Evolutionary conservation across 805 yeast genomes (phyloP), one percentile per base, ranked within the genome.

Genomic region (Saturnispora sanitii): DNA sequence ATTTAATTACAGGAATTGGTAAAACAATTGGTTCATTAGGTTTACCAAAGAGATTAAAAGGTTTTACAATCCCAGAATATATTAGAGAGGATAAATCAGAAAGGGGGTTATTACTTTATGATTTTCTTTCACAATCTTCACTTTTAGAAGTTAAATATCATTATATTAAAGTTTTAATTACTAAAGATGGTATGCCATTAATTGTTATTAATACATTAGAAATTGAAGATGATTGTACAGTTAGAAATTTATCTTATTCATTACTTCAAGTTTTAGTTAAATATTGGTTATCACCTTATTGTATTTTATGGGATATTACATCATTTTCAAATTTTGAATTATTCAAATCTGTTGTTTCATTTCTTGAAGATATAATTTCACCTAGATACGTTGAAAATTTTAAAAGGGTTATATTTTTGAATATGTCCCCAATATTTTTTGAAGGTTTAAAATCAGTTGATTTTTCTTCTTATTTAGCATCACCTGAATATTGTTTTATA

Each of bases 171-270:
- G 85, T 76, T 46, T 75, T 82, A 1, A 73, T 81, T 13, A 75
- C 81, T 28, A 66, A 71, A 29, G 94, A 83, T 53, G 94, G 94
- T 12, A 60, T 75, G 0, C 94, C 92, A 1, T 68, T 78, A 17
- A 62, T 82, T 21, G 75, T 80, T 3, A 49, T 81, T 20, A 71
- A 74, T 37, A 31, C 48, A 2, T 23, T 55, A 6, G 57, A 68
- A 16, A 62, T 73, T 29, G 52, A 64, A 5, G 57, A 55, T 11
- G 57, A 56, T 8, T 35, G 56, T 12, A 73, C 71, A 33, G 54
- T 68, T 0, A 80, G 81, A 33, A 60, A 73, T 4, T 58, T 79
- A 20, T 61, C 74, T 19, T 85, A 72, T 58, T 69, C 79, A 44
- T 49, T 78, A 6, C 69, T 82, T 40, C 86, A 82, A 49, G 68